Evolutionary conservation across 163 green algal species (phyloP).

Genomic region (Coccomyxa subellipsoidea): DNA sequence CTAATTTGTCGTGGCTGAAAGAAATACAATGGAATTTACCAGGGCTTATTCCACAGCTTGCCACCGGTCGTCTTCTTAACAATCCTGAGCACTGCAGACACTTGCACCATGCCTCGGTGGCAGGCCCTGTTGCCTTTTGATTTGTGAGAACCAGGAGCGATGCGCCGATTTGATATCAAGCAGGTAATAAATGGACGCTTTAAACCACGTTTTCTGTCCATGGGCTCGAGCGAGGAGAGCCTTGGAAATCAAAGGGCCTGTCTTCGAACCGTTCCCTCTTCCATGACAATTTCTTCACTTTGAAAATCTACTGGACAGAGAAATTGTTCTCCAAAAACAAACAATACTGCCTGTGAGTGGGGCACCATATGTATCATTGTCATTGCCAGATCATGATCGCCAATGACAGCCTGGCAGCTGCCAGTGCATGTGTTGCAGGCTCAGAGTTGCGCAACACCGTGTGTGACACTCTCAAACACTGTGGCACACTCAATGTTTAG

Average conservation of each 20-base stretch:
- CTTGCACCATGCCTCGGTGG: not conserved
- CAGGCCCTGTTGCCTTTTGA: not conserved
- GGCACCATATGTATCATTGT: no score
- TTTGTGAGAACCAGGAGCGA: not conserved
- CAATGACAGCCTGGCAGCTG: no score
- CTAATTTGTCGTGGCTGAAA: no score
- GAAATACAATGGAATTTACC: not conserved
- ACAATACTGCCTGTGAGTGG: no score
- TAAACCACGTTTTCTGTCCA: not conserved
- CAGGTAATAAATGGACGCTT: not conserved
- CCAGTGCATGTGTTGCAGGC: no score
- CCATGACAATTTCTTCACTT: no score
- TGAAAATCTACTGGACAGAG: no score
- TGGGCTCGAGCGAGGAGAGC: not conserved
- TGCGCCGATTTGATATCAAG: not conserved
- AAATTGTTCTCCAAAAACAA: no score
- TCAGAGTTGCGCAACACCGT: no score
- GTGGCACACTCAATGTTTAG: no score
- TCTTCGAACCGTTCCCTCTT: not conserved
- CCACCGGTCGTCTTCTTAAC: constrained; percentile 78
- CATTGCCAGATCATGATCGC: no score
- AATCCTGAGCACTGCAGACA: constrained; percentile 25
- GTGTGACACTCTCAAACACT: no score
- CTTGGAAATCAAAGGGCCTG: not conserved
- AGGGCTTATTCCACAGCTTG: constrained; percentile 46